Evolutionary conservation across 1,284 basidiomycete species (phyloP), one percentile per base, ranked within the genome.

Genomic region (Amylostereum chailletii): DNA sequence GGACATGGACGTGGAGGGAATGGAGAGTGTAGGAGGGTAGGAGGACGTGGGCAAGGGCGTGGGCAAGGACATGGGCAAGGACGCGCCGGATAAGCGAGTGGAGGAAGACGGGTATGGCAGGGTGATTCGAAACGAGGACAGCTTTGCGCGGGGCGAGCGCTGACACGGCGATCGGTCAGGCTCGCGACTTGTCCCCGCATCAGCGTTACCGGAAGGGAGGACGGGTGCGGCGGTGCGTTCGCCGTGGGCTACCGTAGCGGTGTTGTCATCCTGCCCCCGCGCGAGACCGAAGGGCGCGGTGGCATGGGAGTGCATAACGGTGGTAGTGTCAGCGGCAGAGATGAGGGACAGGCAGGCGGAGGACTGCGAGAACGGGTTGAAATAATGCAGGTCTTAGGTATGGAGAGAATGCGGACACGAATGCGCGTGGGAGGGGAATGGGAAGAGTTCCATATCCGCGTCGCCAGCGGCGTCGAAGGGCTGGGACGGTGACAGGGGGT

Each of bases 361-460:
- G 5, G 57, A 55, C 33, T 55, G 61, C 58, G 54, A 57, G 57
- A 57, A 60, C 42, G 48, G 42, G 27, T 36, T 29, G 3, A 42
- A 32, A 33, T 38, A 46, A 43, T 42, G 42, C 36, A 52, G 38
- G 42, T 44, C 38, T 43, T 31, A 30, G 48, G 45, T 47, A 43
- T 51, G 41, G 38, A 52, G 48, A 68, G 19, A 46, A 74, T 66
- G 42, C 75, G 74, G 0, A 75, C 76, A 47, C 76, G 75, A 30
- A 32, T 44, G 40, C 36, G 32, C 33, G 49, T 41, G 69, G 56
- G 66, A 60, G 46, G 63, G 58, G 48, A 61, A 69, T 56, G 65
- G 73, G 67, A 82, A 79, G 30, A 81, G 62, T 47, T 86, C 84
- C 30, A 89, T 71, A 56, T 89, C 86, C 86, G 88, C 89, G 57